A percentile compares a stretch with the other conserved stretches of the same genome.
Evolutionary conservation across 768 basidiomycete genomes (phyloP).

Genomic region (Steccherinum ochraceum): DNA sequence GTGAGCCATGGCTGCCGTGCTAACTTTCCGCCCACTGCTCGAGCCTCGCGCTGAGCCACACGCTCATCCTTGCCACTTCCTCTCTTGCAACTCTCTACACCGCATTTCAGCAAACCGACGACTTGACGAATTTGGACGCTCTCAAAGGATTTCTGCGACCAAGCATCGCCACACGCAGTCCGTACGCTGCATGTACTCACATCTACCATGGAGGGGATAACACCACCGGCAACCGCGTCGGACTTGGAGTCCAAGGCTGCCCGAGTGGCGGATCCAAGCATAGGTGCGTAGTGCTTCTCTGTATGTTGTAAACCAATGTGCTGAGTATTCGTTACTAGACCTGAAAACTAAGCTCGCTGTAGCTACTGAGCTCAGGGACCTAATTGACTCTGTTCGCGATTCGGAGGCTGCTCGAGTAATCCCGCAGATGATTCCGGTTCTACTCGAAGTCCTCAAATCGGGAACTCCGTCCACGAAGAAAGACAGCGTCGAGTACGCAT

Average conservation of each 20-base stretch:
- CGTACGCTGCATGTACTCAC: background rate
- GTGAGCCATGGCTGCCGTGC: background rate
- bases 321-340: conserved; percentile 34
- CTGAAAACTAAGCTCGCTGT: conserved; percentile 62
- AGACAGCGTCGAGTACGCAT: conserved; percentile 67
- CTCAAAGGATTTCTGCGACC: background rate
- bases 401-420: conserved; percentile 64
- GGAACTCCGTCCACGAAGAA: conserved; percentile 63
- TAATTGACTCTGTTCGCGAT: conserved; percentile 75
- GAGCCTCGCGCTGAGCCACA: background rate
- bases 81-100: conserved; percentile 19
- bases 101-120: too few relatives aligned
- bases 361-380: conserved; percentile 76
- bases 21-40: background rate
- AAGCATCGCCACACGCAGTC: background rate
- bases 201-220: conserved; percentile 35
- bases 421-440: conserved; percentile 64
- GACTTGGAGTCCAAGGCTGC: conserved; percentile 71
- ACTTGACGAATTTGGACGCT: too few relatives aligned
- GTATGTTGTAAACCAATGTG: background rate
- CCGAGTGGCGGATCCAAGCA: conserved; percentile 67
- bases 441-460: conserved; percentile 66
- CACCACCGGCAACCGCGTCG: conserved; percentile 37
- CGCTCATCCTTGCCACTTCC: conserved; percentile 15
- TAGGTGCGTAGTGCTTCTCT: conserved; percentile 37